Evolutionary conservation across 1,139 yeast genomes (phyloP).

Genomic region (Nakaseomyces bracarensis): DNA sequence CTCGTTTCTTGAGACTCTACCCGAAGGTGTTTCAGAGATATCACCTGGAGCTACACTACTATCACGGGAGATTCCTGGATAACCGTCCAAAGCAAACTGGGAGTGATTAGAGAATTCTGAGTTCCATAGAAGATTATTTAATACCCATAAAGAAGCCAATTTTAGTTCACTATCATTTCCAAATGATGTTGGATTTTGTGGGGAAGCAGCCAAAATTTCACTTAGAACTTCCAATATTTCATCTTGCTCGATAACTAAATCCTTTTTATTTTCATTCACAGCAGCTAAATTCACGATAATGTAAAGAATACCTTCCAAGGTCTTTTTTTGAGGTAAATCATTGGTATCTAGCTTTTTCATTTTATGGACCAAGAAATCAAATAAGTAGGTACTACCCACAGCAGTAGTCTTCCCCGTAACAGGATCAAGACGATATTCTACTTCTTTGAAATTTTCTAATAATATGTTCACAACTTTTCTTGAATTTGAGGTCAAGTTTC

Average conservation of each 20-base stretch:
- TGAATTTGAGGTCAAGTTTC: conserved; percentile 69
- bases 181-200: conserved; percentile 27
- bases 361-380: conserved; percentile 34
- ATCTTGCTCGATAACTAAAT: conserved; percentile 38
- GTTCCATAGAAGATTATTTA: conserved; percentile 51
- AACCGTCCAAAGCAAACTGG: conserved; percentile 11
- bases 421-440: conserved; percentile 19
- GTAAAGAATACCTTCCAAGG: conserved; percentile 42
- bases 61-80: conserved; percentile 12
- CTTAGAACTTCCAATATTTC: conserved; percentile 36
- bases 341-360: conserved; percentile 25
- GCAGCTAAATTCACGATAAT: conserved; percentile 53
- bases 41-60: conserved; percentile 18
- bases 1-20: conserved; percentile 6
- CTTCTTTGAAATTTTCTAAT: conserved; percentile 33
- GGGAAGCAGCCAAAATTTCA: conserved; percentile 24
- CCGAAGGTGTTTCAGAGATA: conserved; percentile 9
- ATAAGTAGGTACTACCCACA: conserved; percentile 31
- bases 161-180: conserved; percentile 37
- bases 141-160: conserved; percentile 49
- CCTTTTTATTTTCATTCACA: conserved; percentile 42
- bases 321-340: conserved; percentile 30
- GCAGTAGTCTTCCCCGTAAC: conserved; percentile 15
- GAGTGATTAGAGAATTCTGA: conserved; percentile 19
- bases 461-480: conserved; percentile 41